A percentile compares a stretch with the other conserved stretches of the same genome.
phyloP scores from a whole-genome alignment of 2,329 filamentous ascomycete genomes.

The Ophiostoma sp. region DNA sequence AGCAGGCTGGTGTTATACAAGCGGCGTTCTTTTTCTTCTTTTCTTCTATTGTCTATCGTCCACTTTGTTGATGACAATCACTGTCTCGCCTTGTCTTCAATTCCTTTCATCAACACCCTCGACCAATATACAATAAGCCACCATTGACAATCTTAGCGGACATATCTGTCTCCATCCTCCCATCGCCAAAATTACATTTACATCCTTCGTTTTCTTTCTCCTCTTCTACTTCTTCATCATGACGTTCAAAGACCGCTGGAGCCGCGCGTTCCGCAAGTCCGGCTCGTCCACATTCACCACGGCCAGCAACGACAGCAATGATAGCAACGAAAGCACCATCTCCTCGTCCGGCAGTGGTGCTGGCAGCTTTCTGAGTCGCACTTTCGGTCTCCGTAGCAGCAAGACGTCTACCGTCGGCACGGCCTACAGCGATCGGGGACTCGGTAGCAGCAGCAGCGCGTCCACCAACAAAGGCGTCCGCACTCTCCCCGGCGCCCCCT shows the following conservation, averaged over 20 bases:
- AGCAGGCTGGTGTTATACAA: slow-evolving; percentile 6
- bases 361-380: slow-evolving; percentile 20
- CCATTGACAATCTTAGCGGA: not conserved
- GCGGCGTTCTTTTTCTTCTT: not conserved
- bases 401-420: slow-evolving; percentile 12
- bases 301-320: slow-evolving; percentile 14
- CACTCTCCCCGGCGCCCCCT: not conserved
- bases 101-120: not conserved
- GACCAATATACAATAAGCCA: not conserved
- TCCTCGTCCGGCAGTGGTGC: not conserved
- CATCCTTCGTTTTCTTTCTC: not conserved
- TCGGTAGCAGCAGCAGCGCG: slow-evolving; percentile 15
- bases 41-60: not conserved
- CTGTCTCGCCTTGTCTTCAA: not conserved
- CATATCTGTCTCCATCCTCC: not conserved
- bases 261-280: slow-evolving; percentile 28
- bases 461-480: not conserved
- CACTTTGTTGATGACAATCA: not conserved
- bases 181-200: not conserved
- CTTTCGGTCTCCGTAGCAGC: slow-evolving; percentile 26
- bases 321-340: slow-evolving; percentile 16
- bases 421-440: slow-evolving; percentile 4
- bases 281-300: slow-evolving; percentile 14
- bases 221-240: slow-evolving; percentile 22
- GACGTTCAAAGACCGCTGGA: slow-evolving; percentile 30